Conservation (phyloP, 768 basidiomycete species). For the Nidula microcarpa region DNA sequence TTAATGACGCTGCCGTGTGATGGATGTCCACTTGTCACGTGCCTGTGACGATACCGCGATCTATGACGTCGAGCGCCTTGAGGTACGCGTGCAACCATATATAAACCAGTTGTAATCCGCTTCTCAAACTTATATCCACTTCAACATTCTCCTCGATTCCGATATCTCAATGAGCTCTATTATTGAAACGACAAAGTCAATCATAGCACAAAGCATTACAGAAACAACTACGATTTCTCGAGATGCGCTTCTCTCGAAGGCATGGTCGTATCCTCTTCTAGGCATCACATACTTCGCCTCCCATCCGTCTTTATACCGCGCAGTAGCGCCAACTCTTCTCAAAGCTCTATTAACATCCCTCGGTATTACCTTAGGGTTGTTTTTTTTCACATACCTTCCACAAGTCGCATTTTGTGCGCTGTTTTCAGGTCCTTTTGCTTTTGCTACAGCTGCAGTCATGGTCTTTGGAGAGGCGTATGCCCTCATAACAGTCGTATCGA, state of each 20-base stretch:
- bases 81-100: not conserved
- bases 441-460: constrained; percentile 44
- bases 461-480: constrained; percentile 41
- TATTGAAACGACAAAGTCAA: constrained; percentile 2
- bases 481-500: constrained; percentile 29
- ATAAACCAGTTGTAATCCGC: not conserved
- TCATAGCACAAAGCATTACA: constrained; percentile 9
- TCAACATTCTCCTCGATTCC: not conserved
- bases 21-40: too few species aligned
- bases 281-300: constrained; percentile 32
- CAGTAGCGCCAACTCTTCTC: constrained; percentile 30
- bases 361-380: constrained; percentile 39
- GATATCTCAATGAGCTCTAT: not conserved
- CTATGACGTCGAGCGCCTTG: constrained; percentile 16
- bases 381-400: constrained; percentile 61
- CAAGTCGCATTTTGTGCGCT: constrained; percentile 62
- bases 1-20: too few species aligned
- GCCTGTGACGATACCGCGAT: not conserved
- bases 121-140: not conserved
- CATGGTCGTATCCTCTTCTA: constrained; percentile 34
- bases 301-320: constrained; percentile 28
- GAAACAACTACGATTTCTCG: constrained; percentile 13
- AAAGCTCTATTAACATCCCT: constrained; percentile 35
- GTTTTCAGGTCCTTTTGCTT: constrained; percentile 63
- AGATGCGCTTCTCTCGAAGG: constrained; percentile 30